Conservation (phyloP, 2,329 filamentous ascomycete species). For the Cladosporium sp. region DNA sequence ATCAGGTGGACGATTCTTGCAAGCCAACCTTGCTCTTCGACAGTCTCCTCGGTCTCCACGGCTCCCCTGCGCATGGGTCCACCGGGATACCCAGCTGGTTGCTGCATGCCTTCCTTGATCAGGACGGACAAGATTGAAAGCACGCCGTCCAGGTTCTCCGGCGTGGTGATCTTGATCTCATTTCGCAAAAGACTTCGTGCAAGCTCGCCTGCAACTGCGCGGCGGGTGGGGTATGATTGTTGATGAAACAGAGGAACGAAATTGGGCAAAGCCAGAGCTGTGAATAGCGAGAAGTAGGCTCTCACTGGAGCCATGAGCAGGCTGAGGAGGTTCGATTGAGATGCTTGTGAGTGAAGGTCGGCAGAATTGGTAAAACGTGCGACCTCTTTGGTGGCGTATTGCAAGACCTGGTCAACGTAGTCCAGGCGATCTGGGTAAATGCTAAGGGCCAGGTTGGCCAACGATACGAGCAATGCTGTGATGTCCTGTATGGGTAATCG, state of each 20-base stretch:
- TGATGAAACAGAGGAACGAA: constrained; percentile 86
- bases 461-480: constrained; percentile 86
- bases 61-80: constrained; percentile 67
- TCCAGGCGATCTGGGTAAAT: constrained; percentile 91
- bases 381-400: constrained; percentile 82
- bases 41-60: constrained; percentile 89
- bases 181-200: constrained; percentile 77
- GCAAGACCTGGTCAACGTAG: constrained; percentile 90
- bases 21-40: constrained; percentile 97
- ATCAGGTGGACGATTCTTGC: constrained; percentile 88
- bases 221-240: constrained; percentile 86
- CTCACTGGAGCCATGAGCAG: constrained; percentile 87
- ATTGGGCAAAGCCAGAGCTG: constrained; percentile 85
- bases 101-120: constrained; percentile 85
- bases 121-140: constrained; percentile 84
- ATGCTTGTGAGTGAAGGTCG: constrained; percentile 82
- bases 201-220: constrained; percentile 86
- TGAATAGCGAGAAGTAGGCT: constrained; percentile 89
- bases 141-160: constrained; percentile 79
- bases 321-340: constrained; percentile 83
- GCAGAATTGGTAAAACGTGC: constrained; percentile 86
- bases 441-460: constrained; percentile 88
- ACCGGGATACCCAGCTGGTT: constrained; percentile 75
- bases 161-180: constrained; percentile 70
- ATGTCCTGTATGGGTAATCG: constrained; percentile 90